Base-by-base conservation (phyloP, 257 asterid species). In the Ehretia macrophylla region DNA sequence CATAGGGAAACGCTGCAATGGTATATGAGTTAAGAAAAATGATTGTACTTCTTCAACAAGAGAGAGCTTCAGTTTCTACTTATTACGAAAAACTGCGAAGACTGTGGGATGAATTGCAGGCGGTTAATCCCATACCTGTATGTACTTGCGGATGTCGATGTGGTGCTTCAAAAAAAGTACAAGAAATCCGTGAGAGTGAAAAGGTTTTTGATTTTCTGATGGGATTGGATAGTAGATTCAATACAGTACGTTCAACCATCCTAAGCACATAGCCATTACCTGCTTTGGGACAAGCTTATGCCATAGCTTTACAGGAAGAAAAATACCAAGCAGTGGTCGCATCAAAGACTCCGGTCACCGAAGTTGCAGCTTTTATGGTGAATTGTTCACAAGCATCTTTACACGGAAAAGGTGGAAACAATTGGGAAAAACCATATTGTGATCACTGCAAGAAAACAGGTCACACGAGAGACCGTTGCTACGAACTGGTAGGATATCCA, bases 1-100 rank as follows among this genome's bases (percentile, higher is more conserved):
- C 5, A 5, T 19, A 58, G 17, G 37, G 12, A 39, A 57, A n/a
- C 5, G 51, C 32, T 14, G 55, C 6, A 14, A 44, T 11, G 18
- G 8, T 46, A 8, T 46, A 47, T 47, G 45, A 46, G 51, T 47
- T 60, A 16, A 22, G 45, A 42, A 0, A 8, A 16, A 3, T 0
- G 19, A 60, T 60, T 0, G 8, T 42, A 17, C 5, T 60, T 14
- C 23, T 22, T 21, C 65, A 46, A 47, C 65, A 60, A 23, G 46
- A 46, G 17, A n/a, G 5, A 47, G 16, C 32, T 11, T 20, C 11
- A 20, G 45, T 47, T 27, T 45, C 46, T 11, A 20, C 46, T 6
- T 27, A 27, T 6, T 17, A 44, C 8, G 1, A 0, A 20, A 27
- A 60, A 46, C 27, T 59, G 20, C 45, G 16, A 10, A 20, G 20